Evolutionary conservation across 148 eudicot genomes (phyloP), one percentile per base, ranked within the genome.

Genomic region (Vaccinium macrocarpon): DNA sequence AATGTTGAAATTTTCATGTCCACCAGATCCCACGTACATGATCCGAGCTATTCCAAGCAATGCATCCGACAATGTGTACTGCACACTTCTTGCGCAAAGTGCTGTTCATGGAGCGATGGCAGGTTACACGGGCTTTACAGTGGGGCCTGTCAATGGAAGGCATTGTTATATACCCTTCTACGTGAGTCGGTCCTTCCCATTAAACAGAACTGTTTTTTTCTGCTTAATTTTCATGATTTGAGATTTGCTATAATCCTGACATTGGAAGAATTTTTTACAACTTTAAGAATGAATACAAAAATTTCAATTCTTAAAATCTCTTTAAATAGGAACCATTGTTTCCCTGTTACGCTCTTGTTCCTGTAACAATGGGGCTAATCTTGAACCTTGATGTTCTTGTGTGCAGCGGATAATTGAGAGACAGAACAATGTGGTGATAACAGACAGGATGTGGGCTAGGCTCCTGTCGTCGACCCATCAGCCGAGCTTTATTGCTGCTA

Each of bases 51-150:
- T 96, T 86, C 99, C 98, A 27, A 92, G 99, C 87, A 96, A 93
- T 89, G 99, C 98, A 85, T 90, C 99, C 42, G 99, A 96, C 84
- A 96, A 92, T 78, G 95, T 96, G 76, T 96, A 93, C 59, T 91
- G 99, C 90, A 96, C 99, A 64, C 97, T 94, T 72, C 99, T 96
- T 87, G 99, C 99, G 85, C 99, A 96, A 91, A 96, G 98, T 90
- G 93, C 94, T 81, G 94, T 94, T 78, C 99, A 96, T 89, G 99
- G 99, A 88, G 98, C 99, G 51, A 96, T 96, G 99, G 98, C 99
- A 68, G 99, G 99, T 74, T 96, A 88, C 86, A 93, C 99, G 27
- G 99, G 99, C 82, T 94, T 90, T 88, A 94, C 97, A 14, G 84
- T 84, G 74, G 99, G 99, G 61, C 98, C 92, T 64, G 98, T 96